Evolutionary conservation across 192 early-diverging fungal genomes (phyloP).

Genomic region (Backusella parvicylindrica): DNA sequence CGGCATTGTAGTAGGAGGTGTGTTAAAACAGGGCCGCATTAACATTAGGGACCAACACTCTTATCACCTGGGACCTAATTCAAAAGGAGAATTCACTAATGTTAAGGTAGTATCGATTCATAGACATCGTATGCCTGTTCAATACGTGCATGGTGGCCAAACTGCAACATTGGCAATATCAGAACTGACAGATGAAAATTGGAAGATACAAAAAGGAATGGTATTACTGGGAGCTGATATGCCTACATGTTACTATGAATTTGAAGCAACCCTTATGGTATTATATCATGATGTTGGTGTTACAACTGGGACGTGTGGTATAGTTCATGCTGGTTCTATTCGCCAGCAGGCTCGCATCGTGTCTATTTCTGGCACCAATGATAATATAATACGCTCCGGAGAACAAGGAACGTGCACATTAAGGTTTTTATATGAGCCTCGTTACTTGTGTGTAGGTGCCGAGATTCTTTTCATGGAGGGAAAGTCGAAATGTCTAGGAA

Average conservation of each 20-base stretch:
- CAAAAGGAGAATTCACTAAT: conserved; percentile 59
- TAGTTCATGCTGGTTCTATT: conserved; percentile 56
- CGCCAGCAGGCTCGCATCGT: conserved; percentile 56
- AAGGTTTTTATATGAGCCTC: conserved; percentile 58
- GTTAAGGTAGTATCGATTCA: conserved; percentile 77
- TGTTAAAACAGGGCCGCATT: conserved; percentile 51
- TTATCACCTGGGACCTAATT: conserved; percentile 60
- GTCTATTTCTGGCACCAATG: conserved; percentile 10
- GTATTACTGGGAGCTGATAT: conserved; percentile 44
- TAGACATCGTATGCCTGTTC: conserved; percentile 73
- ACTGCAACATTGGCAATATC: conserved; percentile 66
- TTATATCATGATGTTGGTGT: conserved; percentile 51
- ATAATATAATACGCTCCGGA: conserved; percentile 30
- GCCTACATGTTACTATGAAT: conserved; percentile 49
- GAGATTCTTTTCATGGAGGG: conserved; percentile 61
- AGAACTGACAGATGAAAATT: background rate
- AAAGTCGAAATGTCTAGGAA: conserved; percentile 68
- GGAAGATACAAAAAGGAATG: conserved; percentile 49
- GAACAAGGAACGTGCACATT: conserved; percentile 49
- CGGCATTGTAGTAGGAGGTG: conserved; percentile 62
- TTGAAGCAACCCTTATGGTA: conserved; percentile 64
- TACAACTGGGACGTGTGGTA: conserved; percentile 50
- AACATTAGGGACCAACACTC: conserved; percentile 38
- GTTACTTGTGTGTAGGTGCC: conserved; percentile 53
- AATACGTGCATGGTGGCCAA: conserved; percentile 64